Percentiles rank a stretch among this genome's conserved stretches.
Conservation (phyloP, 768 basidiomycete genomes). For the Leucosporidium yakuticum region DNA sequence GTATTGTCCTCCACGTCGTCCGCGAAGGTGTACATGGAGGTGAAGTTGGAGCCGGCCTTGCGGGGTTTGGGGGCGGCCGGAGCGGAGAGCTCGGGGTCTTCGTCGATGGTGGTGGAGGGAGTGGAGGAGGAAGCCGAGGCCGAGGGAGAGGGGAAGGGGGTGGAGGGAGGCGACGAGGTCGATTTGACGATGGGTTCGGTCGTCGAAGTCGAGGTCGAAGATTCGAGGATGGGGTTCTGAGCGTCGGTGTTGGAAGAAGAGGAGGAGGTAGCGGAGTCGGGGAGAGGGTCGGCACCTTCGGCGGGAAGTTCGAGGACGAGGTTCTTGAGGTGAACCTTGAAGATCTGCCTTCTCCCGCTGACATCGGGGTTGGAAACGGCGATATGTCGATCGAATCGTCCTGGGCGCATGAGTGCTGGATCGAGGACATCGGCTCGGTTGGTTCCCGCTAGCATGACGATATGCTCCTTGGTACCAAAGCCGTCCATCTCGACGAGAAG, state of each 20-base stretch:
- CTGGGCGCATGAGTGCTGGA: constrained; percentile 88
- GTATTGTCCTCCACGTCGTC: constrained; percentile 43
- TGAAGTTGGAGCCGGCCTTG: constrained; percentile 23
- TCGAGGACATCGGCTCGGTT: constrained; percentile 97
- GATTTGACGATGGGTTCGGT: background rate
- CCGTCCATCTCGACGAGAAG: constrained; percentile 99
- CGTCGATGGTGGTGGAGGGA: background rate
- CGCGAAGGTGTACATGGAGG: constrained; percentile 35
- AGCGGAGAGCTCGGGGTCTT: background rate
- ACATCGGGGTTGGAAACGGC: constrained; percentile 92
- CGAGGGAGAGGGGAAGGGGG: background rate
- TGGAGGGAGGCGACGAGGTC: background rate
- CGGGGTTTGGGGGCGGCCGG: background rate
- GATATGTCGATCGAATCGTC: constrained; percentile 95
- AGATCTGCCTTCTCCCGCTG: constrained; percentile 86
- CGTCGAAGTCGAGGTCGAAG: constrained; percentile 3
- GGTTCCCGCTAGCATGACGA: constrained; percentile 93
- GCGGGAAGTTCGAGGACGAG: constrained; percentile 31
- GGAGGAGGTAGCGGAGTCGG: background rate
- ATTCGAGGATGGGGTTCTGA: background rate
- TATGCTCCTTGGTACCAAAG: constrained; percentile 92
- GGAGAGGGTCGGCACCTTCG: background rate
- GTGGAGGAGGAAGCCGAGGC: background rate
- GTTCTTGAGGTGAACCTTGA: constrained; percentile 69
- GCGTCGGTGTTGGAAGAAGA: background rate